Evolutionary conservation across 345 rosid genomes (phyloP), one percentile per base, ranked within the genome.

Genomic region (Pistacia vera): DNA sequence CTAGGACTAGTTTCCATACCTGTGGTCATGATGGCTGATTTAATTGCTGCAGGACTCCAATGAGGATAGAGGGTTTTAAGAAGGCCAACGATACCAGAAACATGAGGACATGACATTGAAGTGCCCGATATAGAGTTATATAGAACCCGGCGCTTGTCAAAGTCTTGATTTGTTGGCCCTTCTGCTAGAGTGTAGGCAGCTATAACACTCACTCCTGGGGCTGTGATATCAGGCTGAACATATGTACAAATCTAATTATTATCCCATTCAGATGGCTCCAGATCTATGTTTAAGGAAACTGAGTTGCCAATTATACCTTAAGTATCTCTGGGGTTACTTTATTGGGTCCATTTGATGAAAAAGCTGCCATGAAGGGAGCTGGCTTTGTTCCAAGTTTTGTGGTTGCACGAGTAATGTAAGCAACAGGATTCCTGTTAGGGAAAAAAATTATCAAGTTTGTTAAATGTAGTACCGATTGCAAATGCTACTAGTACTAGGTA

Each of bases 51-150:
- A 38, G 96, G 95, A 80, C 88, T 89, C 98, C 98, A 94, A 36
- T 79, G 74, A 30, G 97, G 95, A 75, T 92, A 77, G 33, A 90
- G 87, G 65, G 88, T 85, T 80, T 87, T 89, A 49, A 94, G 91
- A 73, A 94, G 95, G 13, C 97, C 95, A 3, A 74, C 95, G 63
- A 90, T 75, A 33, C 97, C 97, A 4, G 98, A 84, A 75, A 94
- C 78, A 80, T 92, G 98, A 79, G 97, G 97, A 79, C 97, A 90
- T 4, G 97, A 92, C 98, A 92, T 94, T 10, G 97, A 92, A 41
- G 98, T 94, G 72, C 98, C 98, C 0, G 97, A 90, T 18, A 70
- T 48, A 3, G 85, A 83, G 78, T 86, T 87, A 78, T 73, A 94
- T 58, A 79, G 77, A 70, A 85, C 80, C 38, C 92, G 81, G 2